Conservation (phyloP, 805 yeast species). For the Metschnikowia arizonensis region DNA sequence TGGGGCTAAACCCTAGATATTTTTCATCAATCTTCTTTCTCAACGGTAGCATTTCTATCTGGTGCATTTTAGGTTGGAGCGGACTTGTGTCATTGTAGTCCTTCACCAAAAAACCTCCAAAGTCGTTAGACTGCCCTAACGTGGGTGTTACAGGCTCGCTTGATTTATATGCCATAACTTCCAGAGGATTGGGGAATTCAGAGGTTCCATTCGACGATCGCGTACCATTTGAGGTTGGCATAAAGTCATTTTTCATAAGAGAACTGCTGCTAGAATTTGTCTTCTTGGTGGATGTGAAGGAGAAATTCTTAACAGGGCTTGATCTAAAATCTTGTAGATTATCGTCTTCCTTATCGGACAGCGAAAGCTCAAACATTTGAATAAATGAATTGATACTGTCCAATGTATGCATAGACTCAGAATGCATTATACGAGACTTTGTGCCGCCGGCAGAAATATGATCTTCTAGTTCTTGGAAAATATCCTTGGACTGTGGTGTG, state of each 20-base stretch:
- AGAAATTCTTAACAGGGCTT: background rate
- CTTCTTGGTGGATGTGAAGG: background rate
- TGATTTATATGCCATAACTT: constrained; percentile 1
- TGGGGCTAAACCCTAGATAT: background rate
- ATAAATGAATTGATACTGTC: constrained; percentile 12
- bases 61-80: constrained; percentile 13
- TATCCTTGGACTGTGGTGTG: background rate
- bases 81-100: constrained; percentile 12
- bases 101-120: constrained; percentile 3
- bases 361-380: constrained; percentile 11
- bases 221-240: background rate
- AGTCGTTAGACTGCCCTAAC: background rate
- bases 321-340: background rate
- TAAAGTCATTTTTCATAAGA: background rate
- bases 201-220: constrained; percentile 4
- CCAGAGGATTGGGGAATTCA: constrained; percentile 2
- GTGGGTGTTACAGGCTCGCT: constrained; percentile 14
- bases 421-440: background rate
- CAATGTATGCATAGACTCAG: constrained; percentile 5
- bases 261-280: background rate
- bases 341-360: constrained; percentile 11
- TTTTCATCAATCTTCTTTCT: background rate
- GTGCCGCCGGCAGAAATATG: background rate
- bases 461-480: background rate
- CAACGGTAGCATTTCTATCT: background rate